A percentile compares a stretch with the other conserved stretches of the same genome.
Conservation (phyloP, 345 rosid species). For the Salix dunnii region DNA sequence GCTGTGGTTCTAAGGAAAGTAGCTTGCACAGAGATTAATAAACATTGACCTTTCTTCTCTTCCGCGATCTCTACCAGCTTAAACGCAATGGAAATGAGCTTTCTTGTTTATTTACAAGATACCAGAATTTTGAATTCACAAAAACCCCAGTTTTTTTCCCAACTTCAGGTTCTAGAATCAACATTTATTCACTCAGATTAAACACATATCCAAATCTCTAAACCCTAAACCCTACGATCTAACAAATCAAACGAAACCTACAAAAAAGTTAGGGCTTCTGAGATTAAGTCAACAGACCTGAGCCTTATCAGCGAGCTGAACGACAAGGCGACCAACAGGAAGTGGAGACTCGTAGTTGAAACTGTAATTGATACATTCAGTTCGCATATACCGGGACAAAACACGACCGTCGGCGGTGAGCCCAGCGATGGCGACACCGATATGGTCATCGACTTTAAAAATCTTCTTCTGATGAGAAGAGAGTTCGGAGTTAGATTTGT, state of each 20-base stretch:
- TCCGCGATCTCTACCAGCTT: no score
- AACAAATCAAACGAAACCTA: not conserved
- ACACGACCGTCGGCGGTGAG: slow-evolving; percentile 98
- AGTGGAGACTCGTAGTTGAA: slow-evolving; percentile 94
- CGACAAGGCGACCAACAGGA: slow-evolving; percentile 94
- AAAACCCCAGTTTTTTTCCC: not conserved
- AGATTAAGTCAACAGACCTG: slow-evolving; percentile 47
- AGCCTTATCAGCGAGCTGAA: slow-evolving; percentile 95
- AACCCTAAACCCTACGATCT: not conserved
- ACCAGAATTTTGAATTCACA: not conserved
- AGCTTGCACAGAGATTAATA: not conserved
- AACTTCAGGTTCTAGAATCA: not conserved
- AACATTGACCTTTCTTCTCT: no score
- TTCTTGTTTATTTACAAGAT: no score
- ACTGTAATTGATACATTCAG: slow-evolving; percentile 81
- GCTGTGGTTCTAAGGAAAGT: not conserved
- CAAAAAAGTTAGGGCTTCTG: not conserved
- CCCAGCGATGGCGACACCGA: slow-evolving; percentile 95
- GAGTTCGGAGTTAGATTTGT: slow-evolving; percentile 89
- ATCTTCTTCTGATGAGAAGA: slow-evolving; percentile 98
- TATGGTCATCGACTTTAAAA: slow-evolving; percentile 96
- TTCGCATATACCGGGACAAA: slow-evolving; percentile 89
- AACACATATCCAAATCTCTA: not conserved
- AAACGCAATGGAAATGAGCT: no score
- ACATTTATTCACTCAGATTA: not conserved